Base-by-base conservation (phyloP, 164 flowering plant species). In the Brasenia schreberi region DNA sequence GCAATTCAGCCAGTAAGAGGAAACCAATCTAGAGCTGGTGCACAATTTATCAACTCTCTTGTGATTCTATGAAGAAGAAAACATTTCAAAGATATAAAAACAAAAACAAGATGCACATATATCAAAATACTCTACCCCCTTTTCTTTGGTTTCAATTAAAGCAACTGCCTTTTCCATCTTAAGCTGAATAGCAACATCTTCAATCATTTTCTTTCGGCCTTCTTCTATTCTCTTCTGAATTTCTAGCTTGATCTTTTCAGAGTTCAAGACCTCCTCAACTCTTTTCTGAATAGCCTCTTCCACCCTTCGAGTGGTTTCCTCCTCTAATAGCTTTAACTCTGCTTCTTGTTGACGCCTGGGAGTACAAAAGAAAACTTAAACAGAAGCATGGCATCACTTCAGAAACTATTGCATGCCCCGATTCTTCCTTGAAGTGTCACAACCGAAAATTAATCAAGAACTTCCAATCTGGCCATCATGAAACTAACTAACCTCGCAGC, bases 321-420 rank as follows among this genome's bases (percentile, higher is more conserved):
- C 97, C 80, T 92, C 97, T 18, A 95, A 68, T 66, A 95, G 71
- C 79, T 88, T 92, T 72, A 83, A 45, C 68, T 95, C 97, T 44
- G 97, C 94, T 76, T 92, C 97, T 69, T 79, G 86, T 67, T 92
- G 97, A 66, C 87, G 90, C 96, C 97, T 95, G 83, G 66, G 64
- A 71, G 33, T 69, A 61, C 66, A 33, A 66, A 76, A 43, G 58
- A 49, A 52, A 77, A 81, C 75, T 81, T 70, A 76, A 76, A n/a
- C 65, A 62, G 16, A 6, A 9, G 56, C 16, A 49, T 69, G 67
- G 68, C 67, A 67, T 66, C 66, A 18, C 59, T 58, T 23, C 68
- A 69, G 49, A 67, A 33, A 42, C 61, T 59, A 69, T 66, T 33
- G 39, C 4, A 3, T 4, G 39, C 3, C 39, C 39, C 39, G 4